Evolutionary conservation across 805 yeast genomes (phyloP).

Genomic region (Pichia deserticola): DNA sequence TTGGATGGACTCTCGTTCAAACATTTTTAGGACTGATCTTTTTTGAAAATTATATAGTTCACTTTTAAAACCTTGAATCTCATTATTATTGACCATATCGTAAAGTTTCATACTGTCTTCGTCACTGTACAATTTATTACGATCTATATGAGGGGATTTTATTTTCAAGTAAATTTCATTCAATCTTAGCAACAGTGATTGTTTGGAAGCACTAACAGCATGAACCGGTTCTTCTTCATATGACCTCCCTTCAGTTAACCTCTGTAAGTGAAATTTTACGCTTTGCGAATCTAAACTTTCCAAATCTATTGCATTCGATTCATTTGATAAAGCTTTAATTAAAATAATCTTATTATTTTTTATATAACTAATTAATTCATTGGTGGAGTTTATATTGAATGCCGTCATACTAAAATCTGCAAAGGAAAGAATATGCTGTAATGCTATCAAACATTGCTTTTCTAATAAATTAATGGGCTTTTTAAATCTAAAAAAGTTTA

Average conservation of each 20-base stretch:
- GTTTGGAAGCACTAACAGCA: neutral
- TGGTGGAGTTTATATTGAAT: constrained; percentile 28
- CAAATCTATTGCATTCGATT: neutral
- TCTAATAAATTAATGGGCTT: constrained; percentile 29
- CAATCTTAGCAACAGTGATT: constrained; percentile 5
- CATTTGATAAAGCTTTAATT: constrained; percentile 1
- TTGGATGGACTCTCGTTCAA: constrained; percentile 39
- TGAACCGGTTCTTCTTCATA: constrained; percentile 7
- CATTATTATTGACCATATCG: constrained; percentile 21
- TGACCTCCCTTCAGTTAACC: constrained; percentile 26
- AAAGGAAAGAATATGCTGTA: constrained; percentile 32
- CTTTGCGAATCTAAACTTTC: neutral
- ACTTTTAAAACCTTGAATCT: constrained; percentile 42
- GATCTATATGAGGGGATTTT: constrained; percentile 20
- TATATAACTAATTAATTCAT: constrained; percentile 7
- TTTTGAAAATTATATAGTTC: constrained; percentile 50
- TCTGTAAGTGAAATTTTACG: constrained; percentile 26
- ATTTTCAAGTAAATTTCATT: constrained; percentile 32
- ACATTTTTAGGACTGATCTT: constrained; percentile 55
- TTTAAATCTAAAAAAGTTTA: constrained; percentile 25
- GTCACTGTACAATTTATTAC: constrained; percentile 14
- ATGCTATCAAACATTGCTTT: constrained; percentile 23
- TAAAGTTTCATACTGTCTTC: constrained; percentile 17
- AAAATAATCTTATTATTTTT: neutral
- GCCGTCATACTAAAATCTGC: constrained; percentile 36